Conservation (phyloP, 768 basidiomycete genomes). For the Boletus rubescentipes region DNA sequence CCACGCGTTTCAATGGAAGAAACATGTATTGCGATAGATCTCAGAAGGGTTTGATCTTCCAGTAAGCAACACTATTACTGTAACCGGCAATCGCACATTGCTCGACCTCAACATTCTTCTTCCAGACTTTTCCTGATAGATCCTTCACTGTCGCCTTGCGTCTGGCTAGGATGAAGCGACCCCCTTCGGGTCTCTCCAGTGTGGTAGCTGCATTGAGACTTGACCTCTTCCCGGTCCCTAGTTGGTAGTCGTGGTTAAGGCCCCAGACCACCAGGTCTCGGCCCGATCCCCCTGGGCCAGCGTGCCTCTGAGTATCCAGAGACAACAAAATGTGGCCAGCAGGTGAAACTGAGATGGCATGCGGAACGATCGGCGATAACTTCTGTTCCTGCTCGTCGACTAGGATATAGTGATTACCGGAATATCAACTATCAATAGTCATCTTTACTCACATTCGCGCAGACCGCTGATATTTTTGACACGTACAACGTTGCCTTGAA, state of each 20-base stretch:
- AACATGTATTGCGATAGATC: no score
- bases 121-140: conserved; percentile 59
- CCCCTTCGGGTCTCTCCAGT: conserved; percentile 51
- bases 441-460: conserved; percentile 68
- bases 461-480: conserved; percentile 82
- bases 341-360: conserved; percentile 64
- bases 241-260: conserved; percentile 67
- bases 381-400: conserved; percentile 61
- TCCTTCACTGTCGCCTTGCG: conserved; percentile 56
- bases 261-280: conserved; percentile 76
- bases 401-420: conserved; percentile 30
- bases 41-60: conserved; percentile 54
- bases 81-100: conserved; percentile 64
- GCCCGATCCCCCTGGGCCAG: conserved; percentile 49
- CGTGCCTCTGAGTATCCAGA: conserved; percentile 57
- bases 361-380: conserved; percentile 64
- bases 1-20: neutral
- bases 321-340: conserved; percentile 76
- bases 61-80: conserved; percentile 66
- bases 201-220: conserved; percentile 54
- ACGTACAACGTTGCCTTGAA: conserved; percentile 66
- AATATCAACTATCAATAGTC: neutral
- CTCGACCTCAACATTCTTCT: conserved; percentile 58
- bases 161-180: conserved; percentile 57
- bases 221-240: conserved; percentile 71